Conservation (phyloP, 2,329 filamentous ascomycete species). For the Lachnellula occidentalis region DNA sequence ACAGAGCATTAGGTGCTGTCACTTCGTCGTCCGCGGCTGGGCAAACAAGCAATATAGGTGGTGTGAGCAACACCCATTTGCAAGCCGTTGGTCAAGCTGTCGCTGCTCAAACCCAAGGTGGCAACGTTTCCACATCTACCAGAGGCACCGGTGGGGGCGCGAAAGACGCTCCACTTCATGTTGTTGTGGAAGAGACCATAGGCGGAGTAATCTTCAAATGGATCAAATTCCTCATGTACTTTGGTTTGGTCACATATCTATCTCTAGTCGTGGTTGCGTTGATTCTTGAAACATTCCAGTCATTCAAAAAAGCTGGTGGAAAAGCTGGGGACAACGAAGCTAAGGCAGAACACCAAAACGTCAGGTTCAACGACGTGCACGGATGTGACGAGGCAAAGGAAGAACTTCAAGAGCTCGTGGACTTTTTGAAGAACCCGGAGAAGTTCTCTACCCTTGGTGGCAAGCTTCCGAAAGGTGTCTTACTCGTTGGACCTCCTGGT, state of each 20-base stretch:
- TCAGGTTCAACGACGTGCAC: constrained; percentile 88
- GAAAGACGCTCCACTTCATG: constrained; percentile 84
- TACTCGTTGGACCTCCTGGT: constrained; percentile 90
- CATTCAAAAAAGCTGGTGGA: constrained; percentile 68
- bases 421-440: constrained; percentile 90
- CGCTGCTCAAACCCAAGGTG: constrained; percentile 63
- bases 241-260: constrained; percentile 73
- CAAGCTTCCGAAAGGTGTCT: constrained; percentile 93
- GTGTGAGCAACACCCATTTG: constrained; percentile 54
- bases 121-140: constrained; percentile 52
- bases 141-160: constrained; percentile 53
- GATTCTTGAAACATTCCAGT: constrained; percentile 72
- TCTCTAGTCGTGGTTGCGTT: constrained; percentile 75
- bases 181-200: constrained; percentile 88
- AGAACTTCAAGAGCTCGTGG: constrained; percentile 92
- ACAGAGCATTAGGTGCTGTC: constrained; percentile 64
- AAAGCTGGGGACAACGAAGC: constrained; percentile 69
- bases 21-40: constrained; percentile 36
- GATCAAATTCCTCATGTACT: constrained; percentile 80
- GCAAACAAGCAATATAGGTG: constrained; percentile 28
- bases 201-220: constrained; percentile 79
- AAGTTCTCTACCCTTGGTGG: constrained; percentile 91
- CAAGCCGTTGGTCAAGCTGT: constrained; percentile 80
- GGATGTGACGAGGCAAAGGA: constrained; percentile 98
- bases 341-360: constrained; percentile 86